These are phyloP conservation scores for Acorus calamus DNA, from an alignment of 106 monocot species.

Conservation along the genomic window DNA sequence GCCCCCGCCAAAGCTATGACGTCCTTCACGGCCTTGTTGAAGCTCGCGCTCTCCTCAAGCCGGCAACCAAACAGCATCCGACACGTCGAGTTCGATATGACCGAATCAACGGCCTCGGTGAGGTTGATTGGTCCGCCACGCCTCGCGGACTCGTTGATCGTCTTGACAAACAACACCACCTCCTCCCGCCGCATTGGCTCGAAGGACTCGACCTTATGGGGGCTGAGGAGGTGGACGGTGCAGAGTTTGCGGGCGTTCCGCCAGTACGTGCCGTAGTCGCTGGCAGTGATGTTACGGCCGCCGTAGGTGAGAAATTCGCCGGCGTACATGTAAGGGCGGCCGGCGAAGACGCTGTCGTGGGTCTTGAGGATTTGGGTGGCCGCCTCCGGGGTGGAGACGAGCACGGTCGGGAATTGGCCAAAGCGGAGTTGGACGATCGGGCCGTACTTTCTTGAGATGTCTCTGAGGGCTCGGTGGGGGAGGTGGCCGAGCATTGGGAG, in stretches of 20 bases:
- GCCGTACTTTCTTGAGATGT: constrained; percentile 12
- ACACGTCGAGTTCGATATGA: constrained; percentile 49
- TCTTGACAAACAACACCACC: constrained; percentile 18
- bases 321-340: constrained; percentile 37
- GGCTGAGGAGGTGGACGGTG: constrained; percentile 31
- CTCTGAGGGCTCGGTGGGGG: constrained; percentile 47
- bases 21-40: constrained; percentile 37
- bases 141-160: constrained; percentile 8
- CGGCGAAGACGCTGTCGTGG: constrained; percentile 36
- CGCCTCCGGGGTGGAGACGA: constrained; percentile 26
- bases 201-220: constrained; percentile 15
- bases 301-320: constrained; percentile 37
- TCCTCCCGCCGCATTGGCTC: constrained; percentile 34
- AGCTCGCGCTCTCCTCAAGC: constrained; percentile 6
- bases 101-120: constrained; percentile 36
- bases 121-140: background rate
- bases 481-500: constrained; percentile 41
- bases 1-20: constrained; percentile 68
- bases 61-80: constrained; percentile 74
- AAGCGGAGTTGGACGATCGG: constrained; percentile 35
- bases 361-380: constrained; percentile 40
- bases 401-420: constrained; percentile 35
- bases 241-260: constrained; percentile 39
- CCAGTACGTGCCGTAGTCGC: constrained; percentile 36
- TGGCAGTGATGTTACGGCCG: constrained; percentile 22